phyloP scores from a whole-genome alignment of 208 protist species.

The Acanthamoeba triangularis region DNA sequence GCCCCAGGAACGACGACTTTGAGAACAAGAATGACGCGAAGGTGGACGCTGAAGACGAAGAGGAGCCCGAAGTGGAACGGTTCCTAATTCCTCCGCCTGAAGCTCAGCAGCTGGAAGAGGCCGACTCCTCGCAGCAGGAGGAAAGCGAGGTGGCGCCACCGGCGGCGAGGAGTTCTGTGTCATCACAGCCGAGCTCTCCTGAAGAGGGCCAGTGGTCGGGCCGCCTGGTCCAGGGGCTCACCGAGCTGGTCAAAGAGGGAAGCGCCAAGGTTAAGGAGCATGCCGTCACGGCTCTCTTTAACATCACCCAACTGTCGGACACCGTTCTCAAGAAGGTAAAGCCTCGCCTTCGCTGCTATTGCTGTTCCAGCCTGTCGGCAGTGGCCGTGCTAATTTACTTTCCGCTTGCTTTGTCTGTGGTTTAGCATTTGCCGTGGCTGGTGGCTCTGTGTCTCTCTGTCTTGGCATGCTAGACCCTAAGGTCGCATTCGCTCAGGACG shows the following conservation, averaged over 20 bases:
- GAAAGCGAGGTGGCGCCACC: neutral
- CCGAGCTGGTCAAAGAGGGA: slow-evolving; percentile 26
- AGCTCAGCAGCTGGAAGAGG: neutral
- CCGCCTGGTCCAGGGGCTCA: slow-evolving; percentile 6
- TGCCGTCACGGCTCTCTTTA: slow-evolving; percentile 48
- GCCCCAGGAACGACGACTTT: neutral
- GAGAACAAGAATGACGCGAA: neutral
- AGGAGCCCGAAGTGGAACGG: neutral
- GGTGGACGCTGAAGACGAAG: neutral
- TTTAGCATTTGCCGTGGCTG: slow-evolving; percentile 23
- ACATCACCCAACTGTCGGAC: slow-evolving; percentile 48
- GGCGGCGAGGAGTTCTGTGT: neutral
- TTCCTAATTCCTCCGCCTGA: no score
- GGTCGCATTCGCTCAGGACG: neutral
- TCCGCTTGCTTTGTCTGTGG: neutral
- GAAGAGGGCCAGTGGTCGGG: neutral
- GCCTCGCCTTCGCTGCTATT: neutral
- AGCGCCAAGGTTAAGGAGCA: slow-evolving; percentile 55
- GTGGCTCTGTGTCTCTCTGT: slow-evolving; percentile 1
- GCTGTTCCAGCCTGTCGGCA: neutral
- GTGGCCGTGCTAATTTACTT: neutral
- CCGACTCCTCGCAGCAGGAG: neutral
- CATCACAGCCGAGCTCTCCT: neutral
- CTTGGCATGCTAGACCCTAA: slow-evolving; percentile 49
- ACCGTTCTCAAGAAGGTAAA: neutral